These are phyloP conservation scores for Blastosporella zonata DNA, from an alignment of 1,284 basidiomycete species.

Conservation along the genomic window DNA sequence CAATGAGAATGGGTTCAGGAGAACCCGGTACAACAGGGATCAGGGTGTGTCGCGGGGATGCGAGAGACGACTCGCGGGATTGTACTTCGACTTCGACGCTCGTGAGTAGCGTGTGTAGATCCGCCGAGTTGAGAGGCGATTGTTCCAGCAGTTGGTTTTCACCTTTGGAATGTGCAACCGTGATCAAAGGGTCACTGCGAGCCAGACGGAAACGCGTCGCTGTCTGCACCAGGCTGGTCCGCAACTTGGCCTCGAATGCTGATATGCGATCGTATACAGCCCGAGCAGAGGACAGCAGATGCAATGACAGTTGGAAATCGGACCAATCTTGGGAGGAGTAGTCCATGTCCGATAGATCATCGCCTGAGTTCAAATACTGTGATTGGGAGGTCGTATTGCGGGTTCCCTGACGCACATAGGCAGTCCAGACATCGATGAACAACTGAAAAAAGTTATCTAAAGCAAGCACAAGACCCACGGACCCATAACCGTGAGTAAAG, in stretches of 20 bases:
- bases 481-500: slow-evolving; percentile 88
- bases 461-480: slow-evolving; percentile 67
- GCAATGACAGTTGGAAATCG: slow-evolving; percentile 79
- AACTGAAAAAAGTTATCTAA: slow-evolving; percentile 67
- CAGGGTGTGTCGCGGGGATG: slow-evolving; percentile 20
- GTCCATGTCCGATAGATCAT: slow-evolving; percentile 74
- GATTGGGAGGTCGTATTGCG: slow-evolving; percentile 28
- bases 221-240: slow-evolving; percentile 54
- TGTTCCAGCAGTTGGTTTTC: slow-evolving; percentile 74
- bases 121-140: slow-evolving; percentile 77
- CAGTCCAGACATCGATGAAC: slow-evolving; percentile 67
- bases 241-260: slow-evolving; percentile 69
- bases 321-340: slow-evolving; percentile 87
- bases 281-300: slow-evolving; percentile 76
- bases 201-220: slow-evolving; percentile 56
- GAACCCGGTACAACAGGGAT: slow-evolving; percentile 19
- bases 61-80: slow-evolving; percentile 21
- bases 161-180: slow-evolving; percentile 64
- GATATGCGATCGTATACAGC: slow-evolving; percentile 64
- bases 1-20: slow-evolving; percentile 49
- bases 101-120: slow-evolving; percentile 67
- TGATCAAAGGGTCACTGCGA: slow-evolving; percentile 51
- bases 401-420: slow-evolving; percentile 44
- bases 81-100: slow-evolving; percentile 42
- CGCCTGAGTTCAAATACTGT: slow-evolving; percentile 41